A percentile compares a stretch with the other conserved stretches of the same genome.
Evolutionary conservation across 2,329 filamentous ascomycete genomes (phyloP).

Genomic region (Capronia coronata): DNA sequence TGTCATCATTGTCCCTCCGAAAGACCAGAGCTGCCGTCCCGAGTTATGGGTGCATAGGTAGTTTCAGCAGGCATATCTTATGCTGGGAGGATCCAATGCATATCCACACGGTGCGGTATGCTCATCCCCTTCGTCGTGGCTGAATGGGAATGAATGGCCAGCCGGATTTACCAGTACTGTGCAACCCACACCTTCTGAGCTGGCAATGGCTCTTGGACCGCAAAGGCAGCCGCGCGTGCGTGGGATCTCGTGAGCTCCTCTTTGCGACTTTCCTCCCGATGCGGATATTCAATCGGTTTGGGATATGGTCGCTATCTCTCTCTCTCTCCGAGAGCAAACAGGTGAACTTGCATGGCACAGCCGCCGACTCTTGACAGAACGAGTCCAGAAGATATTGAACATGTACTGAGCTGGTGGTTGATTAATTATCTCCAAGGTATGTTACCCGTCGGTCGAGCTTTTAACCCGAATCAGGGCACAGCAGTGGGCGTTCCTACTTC

Average conservation of each 20-base stretch:
- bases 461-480: too few relatives aligned
- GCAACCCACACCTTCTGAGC: too few relatives aligned
- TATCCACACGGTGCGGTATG: background rate
- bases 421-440: background rate
- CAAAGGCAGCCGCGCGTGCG: too few relatives aligned
- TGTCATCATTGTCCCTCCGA: conserved; percentile 5
- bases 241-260: background rate
- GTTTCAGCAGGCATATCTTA: background rate
- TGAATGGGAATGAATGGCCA: background rate
- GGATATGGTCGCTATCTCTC: background rate
- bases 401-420: background rate
- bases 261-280: conserved; percentile 2
- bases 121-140: background rate
- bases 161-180: background rate
- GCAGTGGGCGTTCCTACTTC: too few relatives aligned
- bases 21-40: background rate
- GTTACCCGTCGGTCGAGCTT: too few relatives aligned
- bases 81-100: background rate
- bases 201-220: too few relatives aligned
- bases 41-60: background rate
- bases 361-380: background rate
- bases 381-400: background rate
- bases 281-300: background rate
- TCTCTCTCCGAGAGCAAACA: background rate
- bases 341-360: background rate